Conservation (phyloP, 257 asterid species). For the Thymus quinquecostatus region DNA sequence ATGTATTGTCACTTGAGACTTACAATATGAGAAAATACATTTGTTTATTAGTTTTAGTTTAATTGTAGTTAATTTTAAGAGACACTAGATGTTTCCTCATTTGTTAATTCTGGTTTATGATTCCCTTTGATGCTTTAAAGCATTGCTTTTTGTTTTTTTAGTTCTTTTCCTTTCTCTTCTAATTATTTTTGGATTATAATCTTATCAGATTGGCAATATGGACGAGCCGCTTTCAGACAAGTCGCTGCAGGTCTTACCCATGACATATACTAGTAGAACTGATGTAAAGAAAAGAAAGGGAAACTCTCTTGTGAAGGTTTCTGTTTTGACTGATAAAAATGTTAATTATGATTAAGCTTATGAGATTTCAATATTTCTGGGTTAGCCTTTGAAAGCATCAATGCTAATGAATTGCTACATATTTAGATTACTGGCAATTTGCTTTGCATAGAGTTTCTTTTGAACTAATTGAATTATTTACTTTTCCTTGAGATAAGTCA, state of each 20-base stretch:
- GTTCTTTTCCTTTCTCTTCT: neutral
- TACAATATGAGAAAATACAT: neutral
- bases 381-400: neutral
- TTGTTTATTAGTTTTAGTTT: neutral
- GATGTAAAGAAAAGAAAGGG: slow-evolving; percentile 28
- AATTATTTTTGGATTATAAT: slow-evolving; percentile 10
- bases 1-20: slow-evolving; percentile 1
- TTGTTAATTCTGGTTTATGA: neutral
- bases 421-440: neutral
- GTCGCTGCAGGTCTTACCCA: slow-evolving; percentile 25
- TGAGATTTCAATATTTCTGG: too few relatives aligned
- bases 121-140: slow-evolving; percentile 4
- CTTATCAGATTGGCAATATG: slow-evolving; percentile 35
- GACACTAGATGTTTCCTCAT: slow-evolving; percentile 8
- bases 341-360: too few relatives aligned
- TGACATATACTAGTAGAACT: slow-evolving; percentile 17
- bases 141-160: neutral
- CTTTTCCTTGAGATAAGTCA: slow-evolving; percentile 15
- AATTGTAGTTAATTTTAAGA: slow-evolving; percentile 11
- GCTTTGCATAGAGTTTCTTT: neutral
- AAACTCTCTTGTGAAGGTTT: slow-evolving; percentile 34
- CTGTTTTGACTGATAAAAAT: slow-evolving; percentile 20
- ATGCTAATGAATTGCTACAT: neutral
- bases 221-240: neutral
- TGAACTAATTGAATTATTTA: neutral